Evolutionary conservation across 139 green algal species (phyloP), one percentile per base, ranked within the genome.

Genomic region (Zygnema cylindricum): DNA sequence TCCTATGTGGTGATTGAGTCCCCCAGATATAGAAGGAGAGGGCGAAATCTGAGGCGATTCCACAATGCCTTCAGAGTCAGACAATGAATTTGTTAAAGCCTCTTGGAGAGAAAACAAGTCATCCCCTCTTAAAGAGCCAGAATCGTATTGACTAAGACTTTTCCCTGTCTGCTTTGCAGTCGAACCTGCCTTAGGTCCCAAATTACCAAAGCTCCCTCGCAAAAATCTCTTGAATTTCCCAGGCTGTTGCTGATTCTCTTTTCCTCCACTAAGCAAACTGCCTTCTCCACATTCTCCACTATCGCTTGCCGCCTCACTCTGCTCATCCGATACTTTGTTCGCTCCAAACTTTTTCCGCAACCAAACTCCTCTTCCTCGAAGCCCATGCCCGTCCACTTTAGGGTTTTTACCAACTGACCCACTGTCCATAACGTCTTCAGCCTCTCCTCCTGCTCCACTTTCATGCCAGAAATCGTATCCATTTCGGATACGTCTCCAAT

Each of bases 21-120:
- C 49, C 49, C 71, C 38, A 30, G 38, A 43, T 7, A 79, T 25
- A 43, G 36, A 79, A 41, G 71, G 36, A 79, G 71, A 79, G 3
- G 36, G 36, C 43, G 38, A 43, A 11, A 79, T 79, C 7, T 41
- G 3, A 38, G 36, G 38, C 11, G 71, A 54, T 79, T 79, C 38
- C 11, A 3, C 38, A 3, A 7, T 16, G 42, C 36, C 36, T 79
- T 79, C 71, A 38, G 71, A 54, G 11, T 43, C 36, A 11, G 43
- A 11, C 36, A 41, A 54, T 79, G 36, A 79, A 54, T 7, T 38
- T 11, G 16, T 79, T 11, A 16, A 79, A 43, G 43, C 38, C 3
- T 79, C 71, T 25, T 79, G 57, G n/a, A n/a, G 49, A 63, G 49
- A 63, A 63, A 63, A 63, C 7, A 63, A 63, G 7, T 63, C 49